phyloP scores from a whole-genome alignment of 192 early-diverging fungal species.

The Backusella tarrabulga region DNA sequence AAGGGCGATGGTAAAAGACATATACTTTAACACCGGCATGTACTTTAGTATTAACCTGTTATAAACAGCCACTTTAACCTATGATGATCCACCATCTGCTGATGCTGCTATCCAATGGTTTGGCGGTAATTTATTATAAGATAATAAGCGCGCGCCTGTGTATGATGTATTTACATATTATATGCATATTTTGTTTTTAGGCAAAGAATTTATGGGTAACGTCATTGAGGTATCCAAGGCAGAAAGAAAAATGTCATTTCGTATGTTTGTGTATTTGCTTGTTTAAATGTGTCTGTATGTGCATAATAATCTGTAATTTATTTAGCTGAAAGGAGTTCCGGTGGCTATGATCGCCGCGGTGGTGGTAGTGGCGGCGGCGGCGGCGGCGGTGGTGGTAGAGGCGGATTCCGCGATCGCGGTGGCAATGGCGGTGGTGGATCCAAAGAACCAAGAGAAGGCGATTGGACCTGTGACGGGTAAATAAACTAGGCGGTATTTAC shows the following conservation, averaged over 20 bases:
- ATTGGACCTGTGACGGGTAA: conserved; percentile 61
- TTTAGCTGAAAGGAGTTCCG: conserved; percentile 4
- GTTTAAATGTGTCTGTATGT: too few relatives aligned
- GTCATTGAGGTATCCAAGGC: conserved; percentile 63
- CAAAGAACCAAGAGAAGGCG: conserved; percentile 49
- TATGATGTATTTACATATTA: background rate
- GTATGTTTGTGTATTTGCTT: conserved; percentile 21
- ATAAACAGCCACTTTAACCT: conserved; percentile 64
- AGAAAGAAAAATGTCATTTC: conserved; percentile 47
- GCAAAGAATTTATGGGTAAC: conserved; percentile 53
- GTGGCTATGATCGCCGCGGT: conserved; percentile 39
- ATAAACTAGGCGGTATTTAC: background rate
- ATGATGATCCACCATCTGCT: conserved; percentile 69
- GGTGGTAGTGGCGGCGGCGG: conserved; percentile 39
- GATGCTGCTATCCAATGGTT: conserved; percentile 77
- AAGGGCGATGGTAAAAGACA: conserved; percentile 66
- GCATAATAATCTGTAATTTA: background rate
- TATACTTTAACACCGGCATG: background rate
- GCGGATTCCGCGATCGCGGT: conserved; percentile 40
- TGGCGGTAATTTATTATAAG: conserved; percentile 42
- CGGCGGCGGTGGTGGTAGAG: conserved; percentile 39
- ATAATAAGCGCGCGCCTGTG: conserved; percentile 14
- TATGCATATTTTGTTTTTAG: conserved; percentile 13
- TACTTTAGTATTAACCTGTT: background rate
- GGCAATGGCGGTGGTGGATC: conserved; percentile 38